Evolutionary conservation across 2,329 filamentous ascomycete genomes (phyloP).

Genomic region (Bipolaris sorokiniana): DNA sequence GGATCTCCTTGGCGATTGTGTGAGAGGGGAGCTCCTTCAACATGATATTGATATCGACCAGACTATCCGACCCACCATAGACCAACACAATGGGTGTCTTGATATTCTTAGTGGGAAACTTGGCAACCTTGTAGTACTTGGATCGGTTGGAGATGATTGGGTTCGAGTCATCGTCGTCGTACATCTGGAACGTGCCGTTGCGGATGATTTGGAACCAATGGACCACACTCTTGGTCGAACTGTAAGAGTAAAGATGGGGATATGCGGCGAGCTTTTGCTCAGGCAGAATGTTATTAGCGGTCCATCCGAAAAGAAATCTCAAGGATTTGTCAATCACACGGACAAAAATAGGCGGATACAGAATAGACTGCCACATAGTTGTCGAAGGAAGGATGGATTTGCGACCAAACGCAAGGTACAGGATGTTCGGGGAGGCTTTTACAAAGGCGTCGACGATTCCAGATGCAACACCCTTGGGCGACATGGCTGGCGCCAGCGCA

Average conservation of each 20-base stretch:
- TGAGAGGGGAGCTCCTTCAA: constrained; percentile 82
- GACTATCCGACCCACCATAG: constrained; percentile 90
- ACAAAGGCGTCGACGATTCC: constrained; percentile 90
- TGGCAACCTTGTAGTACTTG: constrained; percentile 95
- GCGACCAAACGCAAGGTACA: constrained; percentile 91
- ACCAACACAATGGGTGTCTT: constrained; percentile 92
- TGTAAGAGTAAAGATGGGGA: constrained; percentile 94
- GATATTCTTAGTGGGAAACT: constrained; percentile 96
- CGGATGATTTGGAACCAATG: constrained; percentile 99
- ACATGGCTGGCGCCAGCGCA: constrained; percentile 94
- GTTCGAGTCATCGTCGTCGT: constrained; percentile 88
- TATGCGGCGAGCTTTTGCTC: constrained; percentile 95
- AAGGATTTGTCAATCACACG: constrained; percentile 83
- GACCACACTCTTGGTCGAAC: constrained; percentile 93
- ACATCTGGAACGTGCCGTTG: constrained; percentile 97
- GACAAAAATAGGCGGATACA: constrained; percentile 94
- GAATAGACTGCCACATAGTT: constrained; percentile 95
- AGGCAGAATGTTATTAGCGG: constrained; percentile 78
- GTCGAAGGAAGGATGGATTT: constrained; percentile 90
- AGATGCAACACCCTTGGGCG: constrained; percentile 86
- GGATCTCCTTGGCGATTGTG: constrained; percentile 84
- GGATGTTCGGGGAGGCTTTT: constrained; percentile 88
- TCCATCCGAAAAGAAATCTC: constrained; percentile 88
- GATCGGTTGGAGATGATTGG: constrained; percentile 72
- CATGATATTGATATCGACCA: constrained; percentile 95